Evolutionary conservation across 2,329 filamentous ascomycete species (phyloP).

Genomic region (Pseudogymnoascus sp.): DNA sequence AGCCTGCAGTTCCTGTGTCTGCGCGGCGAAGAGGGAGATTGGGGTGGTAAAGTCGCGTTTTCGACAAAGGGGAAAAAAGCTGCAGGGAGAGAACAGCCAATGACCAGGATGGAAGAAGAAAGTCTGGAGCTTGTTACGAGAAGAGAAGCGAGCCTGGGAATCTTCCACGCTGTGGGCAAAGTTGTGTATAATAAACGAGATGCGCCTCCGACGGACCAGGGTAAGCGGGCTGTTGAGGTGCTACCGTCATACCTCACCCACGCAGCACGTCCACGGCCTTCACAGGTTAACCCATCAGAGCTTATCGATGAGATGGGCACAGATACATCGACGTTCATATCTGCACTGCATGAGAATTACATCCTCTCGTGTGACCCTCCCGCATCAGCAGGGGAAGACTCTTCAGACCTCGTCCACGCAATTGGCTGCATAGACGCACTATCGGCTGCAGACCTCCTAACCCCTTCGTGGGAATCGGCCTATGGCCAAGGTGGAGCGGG

Average conservation of each 20-base stretch:
- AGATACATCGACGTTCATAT: conserved; percentile 82
- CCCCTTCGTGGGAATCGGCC: conserved; percentile 61
- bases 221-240: conserved; percentile 41
- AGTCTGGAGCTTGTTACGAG: conserved; percentile 75
- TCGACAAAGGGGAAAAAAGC: conserved; percentile 57
- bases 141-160: conserved; percentile 80
- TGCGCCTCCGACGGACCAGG: conserved; percentile 32
- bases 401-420: conserved; percentile 66
- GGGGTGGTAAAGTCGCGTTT: conserved; percentile 68
- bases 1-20: conserved; percentile 88
- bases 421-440: conserved; percentile 80
- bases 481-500: conserved; percentile 55
- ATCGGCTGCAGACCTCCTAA: conserved; percentile 82
- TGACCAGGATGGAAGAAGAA: conserved; percentile 73
- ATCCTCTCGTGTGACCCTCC: conserved; percentile 67
- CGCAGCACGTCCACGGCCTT: conserved; percentile 51
- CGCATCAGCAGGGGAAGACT: conserved; percentile 36
- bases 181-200: conserved; percentile 93
- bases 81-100: conserved; percentile 45
- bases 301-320: conserved; percentile 93
- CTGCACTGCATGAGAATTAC: conserved; percentile 91
- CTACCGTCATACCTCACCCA: conserved; percentile 54
- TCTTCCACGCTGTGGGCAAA: conserved; percentile 94
- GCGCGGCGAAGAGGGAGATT: conserved; percentile 66
- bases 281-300: conserved; percentile 61